Percentiles rank a stretch among this genome's conserved stretches.
Evolutionary conservation across 768 basidiomycete species (phyloP).

Genomic region (Clitopilus hobsonii): DNA sequence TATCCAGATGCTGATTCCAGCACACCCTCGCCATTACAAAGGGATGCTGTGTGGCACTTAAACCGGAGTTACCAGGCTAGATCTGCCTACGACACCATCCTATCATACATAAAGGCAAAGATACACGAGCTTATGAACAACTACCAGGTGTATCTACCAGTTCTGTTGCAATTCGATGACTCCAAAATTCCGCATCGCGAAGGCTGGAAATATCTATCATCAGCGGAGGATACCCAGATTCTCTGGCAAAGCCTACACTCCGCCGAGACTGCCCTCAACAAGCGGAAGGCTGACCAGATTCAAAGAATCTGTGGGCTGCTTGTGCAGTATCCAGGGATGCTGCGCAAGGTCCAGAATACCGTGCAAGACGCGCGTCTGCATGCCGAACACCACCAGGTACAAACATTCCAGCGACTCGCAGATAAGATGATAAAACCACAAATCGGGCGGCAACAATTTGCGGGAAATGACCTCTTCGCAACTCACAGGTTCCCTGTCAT

Average conservation of each 20-base stretch:
- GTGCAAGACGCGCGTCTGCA: conserved; percentile 14
- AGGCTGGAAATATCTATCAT: conserved; percentile 4
- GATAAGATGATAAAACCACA: conserved; percentile 12
- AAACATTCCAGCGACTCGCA: conserved; percentile 7
- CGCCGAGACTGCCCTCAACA: conserved; percentile 14
- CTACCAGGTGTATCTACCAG: conserved; percentile 9
- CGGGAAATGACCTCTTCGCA: conserved; percentile 14
- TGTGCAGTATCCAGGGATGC: conserved; percentile 11
- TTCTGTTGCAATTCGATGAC: conserved; percentile 4
- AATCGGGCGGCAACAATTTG: conserved; percentile 9
- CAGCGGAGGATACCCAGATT: conserved; percentile 6
- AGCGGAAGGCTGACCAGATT: conserved; percentile 16
- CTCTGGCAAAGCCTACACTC: conserved; percentile 14
- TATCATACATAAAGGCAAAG: conserved; percentile 5
- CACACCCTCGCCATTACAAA: no score
- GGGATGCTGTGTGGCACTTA: background rate
- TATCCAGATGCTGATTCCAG: background rate
- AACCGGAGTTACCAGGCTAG: no score
- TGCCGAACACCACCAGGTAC: conserved; percentile 11
- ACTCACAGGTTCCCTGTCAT: conserved; percentile 15
- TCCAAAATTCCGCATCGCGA: conserved; percentile 7
- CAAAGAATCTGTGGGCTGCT: conserved; percentile 15
- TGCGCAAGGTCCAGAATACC: conserved; percentile 11
- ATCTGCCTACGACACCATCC: background rate
- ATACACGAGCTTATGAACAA: conserved; percentile 10